Evolutionary conservation across 2,329 filamentous ascomycete genomes (phyloP), one percentile per base, ranked within the genome.

Genomic region (Apiospora aurea): DNA sequence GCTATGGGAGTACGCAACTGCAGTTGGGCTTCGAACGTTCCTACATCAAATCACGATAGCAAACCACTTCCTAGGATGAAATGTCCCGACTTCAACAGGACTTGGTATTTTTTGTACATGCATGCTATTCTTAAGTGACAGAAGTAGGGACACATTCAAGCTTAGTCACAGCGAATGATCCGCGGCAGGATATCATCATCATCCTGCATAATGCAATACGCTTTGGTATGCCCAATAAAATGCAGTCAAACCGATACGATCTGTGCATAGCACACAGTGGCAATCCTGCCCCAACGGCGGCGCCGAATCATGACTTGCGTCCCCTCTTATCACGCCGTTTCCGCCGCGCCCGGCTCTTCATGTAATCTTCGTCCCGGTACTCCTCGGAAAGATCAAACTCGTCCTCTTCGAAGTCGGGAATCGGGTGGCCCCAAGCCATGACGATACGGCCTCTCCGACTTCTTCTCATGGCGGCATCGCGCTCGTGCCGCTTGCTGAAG

Each of bases 341-440:
- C 79, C 89, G 89, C 74, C 92, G 83, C 46, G 90, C 92, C 73
- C 88, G 89, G 21, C 87, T 85, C 77, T 87, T 88, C 73, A 91
- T 80, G 51, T 83, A 85, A 76, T 89, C 87, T 75, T 86, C 84
- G 80, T 92, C 80, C 80, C 84, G 82, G 73, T 88, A 89, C 49
- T 92, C 92, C 8, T 88, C 85, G 0, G 95, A 94, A 69, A 97
- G 83, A 72, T 89, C 86, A 79, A 98, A 98, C 57, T 97, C 93
- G 44, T 80, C 80, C 79, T 93, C 89, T 6, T 85, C 80, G 72
- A 92, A 84, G 18, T 97, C 94, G 0, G 95, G 95, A 26, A 98
- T 82, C 0, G 93, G 88, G 38, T 92, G 89, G 0, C 96, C 96
- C 88, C 96, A 98, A 4, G 95, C 96, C 67, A 92, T 86, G 21